Percentiles rank a stretch among this genome's conserved stretches.
Evolutionary conservation across 1,139 yeast genomes (phyloP).

Genomic region (Zygotorulaspora mrakii): DNA sequence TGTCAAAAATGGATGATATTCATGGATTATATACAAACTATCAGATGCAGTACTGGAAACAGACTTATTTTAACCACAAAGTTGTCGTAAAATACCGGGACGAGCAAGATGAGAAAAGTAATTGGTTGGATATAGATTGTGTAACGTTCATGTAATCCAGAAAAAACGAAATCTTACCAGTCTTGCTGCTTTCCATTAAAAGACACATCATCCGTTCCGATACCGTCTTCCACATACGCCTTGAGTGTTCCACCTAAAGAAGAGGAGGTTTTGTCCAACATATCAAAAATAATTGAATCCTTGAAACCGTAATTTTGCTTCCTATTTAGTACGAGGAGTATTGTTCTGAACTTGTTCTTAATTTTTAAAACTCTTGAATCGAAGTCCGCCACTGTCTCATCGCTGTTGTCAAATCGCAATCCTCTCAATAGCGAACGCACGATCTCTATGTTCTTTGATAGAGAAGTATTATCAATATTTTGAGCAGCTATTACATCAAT

Average conservation of each 20-base stretch:
- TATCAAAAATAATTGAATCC: constrained; percentile 26
- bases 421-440: constrained; percentile 24
- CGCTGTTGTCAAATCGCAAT: constrained; percentile 41
- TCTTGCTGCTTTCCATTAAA: constrained; percentile 29
- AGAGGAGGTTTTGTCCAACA: constrained; percentile 26
- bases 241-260: constrained; percentile 32
- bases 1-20: constrained; percentile 13
- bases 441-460: constrained; percentile 23
- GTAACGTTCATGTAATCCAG: constrained; percentile 27
- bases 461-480: constrained; percentile 14
- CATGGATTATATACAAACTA: constrained; percentile 26
- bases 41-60: constrained; percentile 36
- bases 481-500: constrained; percentile 34
- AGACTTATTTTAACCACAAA: constrained; percentile 26
- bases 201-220: constrained; percentile 17
- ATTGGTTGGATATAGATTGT: constrained; percentile 32
- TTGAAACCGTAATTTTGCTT: constrained; percentile 15
- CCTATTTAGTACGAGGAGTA: constrained; percentile 36
- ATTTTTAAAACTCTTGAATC: constrained; percentile 46
- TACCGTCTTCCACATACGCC: constrained; percentile 31
- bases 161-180: constrained; percentile 26
- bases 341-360: constrained; percentile 51
- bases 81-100: constrained; percentile 25
- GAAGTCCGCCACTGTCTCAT: constrained; percentile 46
- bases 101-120: constrained; percentile 24